phyloP scores from a whole-genome alignment of 352 stramenopile genomes.

The Pythium coloratum region DNA sequence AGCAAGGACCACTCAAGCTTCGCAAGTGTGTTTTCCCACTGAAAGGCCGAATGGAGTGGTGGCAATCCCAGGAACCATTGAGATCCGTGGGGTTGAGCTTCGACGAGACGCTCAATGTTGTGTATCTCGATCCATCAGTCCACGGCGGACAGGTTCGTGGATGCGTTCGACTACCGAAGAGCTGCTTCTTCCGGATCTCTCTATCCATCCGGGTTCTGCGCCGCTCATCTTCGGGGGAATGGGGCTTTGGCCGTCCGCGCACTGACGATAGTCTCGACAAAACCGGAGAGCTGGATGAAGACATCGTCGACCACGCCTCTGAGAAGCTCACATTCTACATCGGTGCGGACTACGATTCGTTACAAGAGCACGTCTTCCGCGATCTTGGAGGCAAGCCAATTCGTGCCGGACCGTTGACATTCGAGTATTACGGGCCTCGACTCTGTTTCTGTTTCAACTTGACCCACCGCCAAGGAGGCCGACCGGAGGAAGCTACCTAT shows the following conservation, averaged over 20 bases:
- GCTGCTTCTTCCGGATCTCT: slow-evolving; percentile 45
- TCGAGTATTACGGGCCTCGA: slow-evolving; percentile 62
- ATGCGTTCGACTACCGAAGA: slow-evolving; percentile 53
- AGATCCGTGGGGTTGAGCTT: slow-evolving; percentile 42
- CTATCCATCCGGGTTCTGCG: slow-evolving; percentile 27
- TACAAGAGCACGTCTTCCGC: slow-evolving; percentile 46
- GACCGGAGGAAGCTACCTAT: slow-evolving; percentile 13
- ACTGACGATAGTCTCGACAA: not conserved
- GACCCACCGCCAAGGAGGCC: slow-evolving; percentile 15
- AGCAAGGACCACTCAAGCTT: slow-evolving; percentile 56
- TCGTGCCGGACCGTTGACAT: slow-evolving; percentile 31
- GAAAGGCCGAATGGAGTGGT: slow-evolving; percentile 69
- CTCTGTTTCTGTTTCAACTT: slow-evolving; percentile 73
- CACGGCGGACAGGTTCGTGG: slow-evolving; percentile 16
- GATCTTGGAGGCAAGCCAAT: slow-evolving; percentile 42
- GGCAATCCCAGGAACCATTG: slow-evolving; percentile 38
- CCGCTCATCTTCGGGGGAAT: slow-evolving; percentile 3
- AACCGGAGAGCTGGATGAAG: slow-evolving; percentile 16
- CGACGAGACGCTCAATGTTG: slow-evolving; percentile 17
- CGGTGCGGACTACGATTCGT: slow-evolving; percentile 55
- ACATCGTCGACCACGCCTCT: slow-evolving; percentile 7
- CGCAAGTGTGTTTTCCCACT: slow-evolving; percentile 58
- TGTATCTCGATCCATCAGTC: slow-evolving; percentile 24
- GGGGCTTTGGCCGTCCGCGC: not conserved
- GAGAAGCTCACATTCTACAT: slow-evolving; percentile 44